These are phyloP conservation scores for Dactylellina leptospora DNA, from an alignment of 2,329 filamentous ascomycete genomes.

Conservation along the genomic window DNA sequence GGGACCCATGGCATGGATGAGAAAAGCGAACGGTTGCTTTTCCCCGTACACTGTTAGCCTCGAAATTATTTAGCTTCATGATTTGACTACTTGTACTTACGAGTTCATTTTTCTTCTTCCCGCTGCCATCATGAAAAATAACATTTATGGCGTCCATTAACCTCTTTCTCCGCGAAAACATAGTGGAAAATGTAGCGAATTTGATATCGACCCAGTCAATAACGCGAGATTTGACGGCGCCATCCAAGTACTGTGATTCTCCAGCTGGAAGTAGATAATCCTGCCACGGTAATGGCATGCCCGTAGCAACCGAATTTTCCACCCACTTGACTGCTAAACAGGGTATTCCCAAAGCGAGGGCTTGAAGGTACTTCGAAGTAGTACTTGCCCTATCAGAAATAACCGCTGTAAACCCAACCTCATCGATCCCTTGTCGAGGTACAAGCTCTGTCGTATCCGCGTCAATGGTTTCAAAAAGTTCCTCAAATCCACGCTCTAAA, in stretches of 20 bases:
- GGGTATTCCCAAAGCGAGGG: slow-evolving; percentile 85
- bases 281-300: slow-evolving; percentile 74
- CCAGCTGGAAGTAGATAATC: slow-evolving; percentile 87
- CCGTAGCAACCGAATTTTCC: slow-evolving; percentile 72
- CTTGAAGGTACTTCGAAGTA: slow-evolving; percentile 92
- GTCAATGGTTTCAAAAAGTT: slow-evolving; percentile 69
- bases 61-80: no score
- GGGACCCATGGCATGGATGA: slow-evolving; percentile 8
- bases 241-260: slow-evolving; percentile 77
- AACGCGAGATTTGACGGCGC: slow-evolving; percentile 75
- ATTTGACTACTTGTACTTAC: slow-evolving; percentile 11
- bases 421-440: slow-evolving; percentile 66
- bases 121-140: slow-evolving; percentile 73
- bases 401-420: slow-evolving; percentile 80
- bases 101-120: slow-evolving; percentile 67
- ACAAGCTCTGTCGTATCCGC: slow-evolving; percentile 61
- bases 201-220: slow-evolving; percentile 70
- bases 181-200: slow-evolving; percentile 67
- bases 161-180: slow-evolving; percentile 69
- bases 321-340: slow-evolving; percentile 87
- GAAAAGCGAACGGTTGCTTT: slow-evolving; percentile 15
- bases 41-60: background rate
- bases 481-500: slow-evolving; percentile 78
- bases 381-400: slow-evolving; percentile 87
- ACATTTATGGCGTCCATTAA: slow-evolving; percentile 73